Evolutionary conservation across 176 grass and related monocot genomes (phyloP), one percentile per base, ranked within the genome.

Genomic region (Thinopyrum elongatum): DNA sequence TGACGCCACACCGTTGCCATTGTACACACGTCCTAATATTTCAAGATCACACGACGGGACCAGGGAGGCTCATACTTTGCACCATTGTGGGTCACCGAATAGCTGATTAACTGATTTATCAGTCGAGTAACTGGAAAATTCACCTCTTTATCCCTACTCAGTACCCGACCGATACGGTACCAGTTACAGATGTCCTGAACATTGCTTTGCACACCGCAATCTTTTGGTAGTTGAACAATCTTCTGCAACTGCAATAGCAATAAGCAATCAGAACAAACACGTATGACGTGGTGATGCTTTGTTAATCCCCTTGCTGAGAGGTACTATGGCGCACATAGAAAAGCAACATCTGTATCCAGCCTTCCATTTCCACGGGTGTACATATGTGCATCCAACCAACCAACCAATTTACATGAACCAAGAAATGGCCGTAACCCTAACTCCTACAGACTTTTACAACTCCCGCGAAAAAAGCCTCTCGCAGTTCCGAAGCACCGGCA

Each of bases 361-460:
- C 36, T 66, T 55, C 14, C 11, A 7, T 69, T 53, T 53, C 28
- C 29, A 76, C 1, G 7, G 14, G 79, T 82, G 80, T 70, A 36
- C 28, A 70, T 34, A 82, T 47, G 26, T 80, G 17, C 36, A 65
- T 3, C 73, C 44, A 80, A 69, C 62, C 79, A 80, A 30, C 59
- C 7, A 30, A 81, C 21, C 19, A 69, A 70, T 57, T 49, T 71
- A 49, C 58, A 51, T 34, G 38, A 64, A 63, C 35, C 19, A 65
- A 85, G 72, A 55, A 55, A 77, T 53, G 29, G 42, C 22, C 0
- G 9, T 68, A 26, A 71, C 11, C 11, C 41, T 64, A 80, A 41
- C 33, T 33, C 36, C 78, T 80, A 65, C 15, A 65, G 78, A 46
- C 34, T 47, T 53, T 2, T 27, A 55, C 73, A 70, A 31, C 47